phyloP scores from a whole-genome alignment of 1,284 basidiomycete species.

The Trametes hirsuta region DNA sequence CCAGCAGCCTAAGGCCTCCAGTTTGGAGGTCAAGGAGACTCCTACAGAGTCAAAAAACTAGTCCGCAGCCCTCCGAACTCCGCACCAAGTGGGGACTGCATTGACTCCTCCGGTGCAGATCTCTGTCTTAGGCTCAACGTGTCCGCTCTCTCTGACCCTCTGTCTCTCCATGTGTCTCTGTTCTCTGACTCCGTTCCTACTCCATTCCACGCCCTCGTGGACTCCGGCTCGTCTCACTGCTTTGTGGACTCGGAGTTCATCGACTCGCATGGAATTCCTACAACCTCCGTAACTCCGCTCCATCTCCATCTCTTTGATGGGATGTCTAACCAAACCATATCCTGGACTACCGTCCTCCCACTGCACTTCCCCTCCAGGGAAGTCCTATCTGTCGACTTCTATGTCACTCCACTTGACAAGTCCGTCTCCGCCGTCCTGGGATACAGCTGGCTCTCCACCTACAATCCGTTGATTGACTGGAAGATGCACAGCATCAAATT shows the following conservation, averaged over 20 bases:
- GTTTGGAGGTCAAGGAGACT: neutral
- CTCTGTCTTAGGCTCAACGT: no score
- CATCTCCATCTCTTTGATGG: neutral
- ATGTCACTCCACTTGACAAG: neutral
- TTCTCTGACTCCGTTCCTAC: no score
- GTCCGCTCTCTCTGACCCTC: no score
- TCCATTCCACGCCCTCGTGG: no score
- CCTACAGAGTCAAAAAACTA: neutral
- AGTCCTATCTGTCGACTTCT: neutral
- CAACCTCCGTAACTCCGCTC: neutral
- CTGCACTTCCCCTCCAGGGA: neutral
- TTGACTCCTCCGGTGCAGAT: no score
- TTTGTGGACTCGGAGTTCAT: neutral
- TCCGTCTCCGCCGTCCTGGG: no score
- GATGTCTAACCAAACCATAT: neutral
- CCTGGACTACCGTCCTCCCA: neutral
- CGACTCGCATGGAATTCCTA: neutral
- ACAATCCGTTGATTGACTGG: constrained; percentile 1
- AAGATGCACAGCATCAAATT: neutral
- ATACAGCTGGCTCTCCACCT: neutral
- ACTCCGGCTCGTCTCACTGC: no score
- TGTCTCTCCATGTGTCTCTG: no score
- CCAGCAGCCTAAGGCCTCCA: no score
- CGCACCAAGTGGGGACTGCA: no score
- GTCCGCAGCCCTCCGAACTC: no score